Base-by-base conservation (phyloP, 176 grass and related monocot genomes). In the Secale cereale region DNA sequence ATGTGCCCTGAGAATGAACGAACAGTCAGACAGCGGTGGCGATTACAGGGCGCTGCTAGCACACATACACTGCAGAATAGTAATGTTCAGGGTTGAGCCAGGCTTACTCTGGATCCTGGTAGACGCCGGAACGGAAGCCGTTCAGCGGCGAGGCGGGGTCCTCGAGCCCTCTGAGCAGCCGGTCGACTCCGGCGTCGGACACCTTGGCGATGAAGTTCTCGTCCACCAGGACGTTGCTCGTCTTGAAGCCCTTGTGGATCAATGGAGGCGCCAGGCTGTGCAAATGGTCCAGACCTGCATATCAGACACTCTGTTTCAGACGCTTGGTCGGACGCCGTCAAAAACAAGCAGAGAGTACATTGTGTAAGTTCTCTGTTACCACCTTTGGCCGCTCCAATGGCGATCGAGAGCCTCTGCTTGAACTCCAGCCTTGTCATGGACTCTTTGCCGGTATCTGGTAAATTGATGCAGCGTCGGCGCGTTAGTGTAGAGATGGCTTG, bases 181-280 rank as follows among this genome's bases (percentile, higher is more conserved):
- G 78, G 11, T 87, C 41, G 74, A 95, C 80, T 8, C 96, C 91
- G 65, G 89, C 91, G 63, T 95, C 96, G 36, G 89, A 87, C 70
- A 98, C 93, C 78, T 98, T 95, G 8, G 96, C 93, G 65, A 98
- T 98, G 80, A 95, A 98, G 78, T 98, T 98, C 79, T 98, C 96
- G 57, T 98, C 96, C 41, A 98, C 93, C 78, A 98, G 79, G 5
- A 98, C 93, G 40, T 98, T 98, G 76, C 86, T 95, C 52, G 93
- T 94, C 89, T 98, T 98, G 78, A 98, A 95, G 59, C 82, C 86
- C 46, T 85, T 86, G 88, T 98, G 96, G 81, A 98, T 65, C 83
- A 98, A 33, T 7, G 91, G 93, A 61, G 96, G 91, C 48, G 31
- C 54, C 20, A 98, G 81, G 32, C 83, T 86, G 68, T 94, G 96